A percentile compares a stretch with the other conserved stretches of the same genome.
Conservation (phyloP, 495 filamentous ascomycete species). For the Neurospora sp. region DNA sequence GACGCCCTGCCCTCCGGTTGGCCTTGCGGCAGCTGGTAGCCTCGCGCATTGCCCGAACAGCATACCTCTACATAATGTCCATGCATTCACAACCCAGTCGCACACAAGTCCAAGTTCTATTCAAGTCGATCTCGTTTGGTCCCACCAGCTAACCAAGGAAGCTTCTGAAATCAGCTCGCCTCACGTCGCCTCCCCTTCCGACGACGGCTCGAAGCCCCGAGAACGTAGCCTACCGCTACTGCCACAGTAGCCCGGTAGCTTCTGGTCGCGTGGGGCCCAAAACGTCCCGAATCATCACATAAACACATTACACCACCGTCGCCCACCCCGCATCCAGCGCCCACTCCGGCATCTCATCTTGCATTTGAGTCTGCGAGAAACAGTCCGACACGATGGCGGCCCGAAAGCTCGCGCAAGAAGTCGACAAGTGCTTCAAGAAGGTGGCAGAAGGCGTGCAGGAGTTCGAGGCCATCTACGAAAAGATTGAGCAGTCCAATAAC, state of each 20-base stretch:
- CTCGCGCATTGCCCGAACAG: not conserved
- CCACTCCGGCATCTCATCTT: conserved; percentile 10
- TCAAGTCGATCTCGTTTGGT: not conserved
- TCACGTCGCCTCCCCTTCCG: not conserved
- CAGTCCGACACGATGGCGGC: conserved; percentile 60
- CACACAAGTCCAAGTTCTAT: not conserved
- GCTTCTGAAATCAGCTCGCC: not conserved
- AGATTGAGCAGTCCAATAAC: conserved; percentile 84
- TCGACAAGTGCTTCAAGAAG: conserved; percentile 98
- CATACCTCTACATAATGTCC: not conserved
- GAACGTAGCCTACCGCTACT: conserved; percentile 3
- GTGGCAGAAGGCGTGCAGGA: conserved; percentile 82
- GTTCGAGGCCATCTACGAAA: conserved; percentile 91
- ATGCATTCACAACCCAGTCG: not conserved
- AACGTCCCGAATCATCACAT: not conserved
- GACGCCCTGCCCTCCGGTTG: not conserved
- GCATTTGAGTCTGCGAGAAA: not conserved
- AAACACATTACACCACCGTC: not conserved
- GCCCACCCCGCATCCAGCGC: not conserved
- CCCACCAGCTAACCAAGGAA: not conserved
- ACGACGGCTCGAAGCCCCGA: not conserved
- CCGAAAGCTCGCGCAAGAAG: conserved; percentile 91
- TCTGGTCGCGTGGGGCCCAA: not conserved
- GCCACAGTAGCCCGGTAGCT: not conserved
- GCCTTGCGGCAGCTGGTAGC: not conserved